These are phyloP conservation scores for Salvia rosmarinus DNA, from an alignment of 257 asterid species.

Conservation along the genomic window DNA sequence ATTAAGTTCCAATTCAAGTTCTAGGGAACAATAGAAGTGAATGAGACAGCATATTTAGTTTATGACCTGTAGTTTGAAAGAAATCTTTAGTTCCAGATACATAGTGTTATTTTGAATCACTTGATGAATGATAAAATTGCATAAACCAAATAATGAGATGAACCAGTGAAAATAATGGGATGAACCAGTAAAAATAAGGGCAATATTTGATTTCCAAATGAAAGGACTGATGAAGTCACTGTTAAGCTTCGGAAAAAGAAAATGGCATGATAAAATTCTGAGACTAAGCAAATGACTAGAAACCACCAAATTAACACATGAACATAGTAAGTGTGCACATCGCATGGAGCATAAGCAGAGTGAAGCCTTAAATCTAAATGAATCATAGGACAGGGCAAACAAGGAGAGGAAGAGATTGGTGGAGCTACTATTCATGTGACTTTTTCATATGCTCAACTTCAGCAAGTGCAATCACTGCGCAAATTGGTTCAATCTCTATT, in stretches of 20 bases:
- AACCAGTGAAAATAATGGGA: not conserved
- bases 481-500: not conserved
- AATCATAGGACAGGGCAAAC: not conserved
- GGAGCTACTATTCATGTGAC: constrained; percentile 14
- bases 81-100: not conserved
- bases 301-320: not conserved
- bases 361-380: not conserved
- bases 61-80: not conserved
- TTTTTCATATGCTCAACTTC: not conserved
- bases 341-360: not conserved
- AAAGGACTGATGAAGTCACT: not conserved
- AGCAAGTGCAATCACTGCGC: not conserved
- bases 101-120: not conserved
- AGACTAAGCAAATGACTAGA: not conserved
- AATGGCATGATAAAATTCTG: not conserved
- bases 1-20: not conserved
- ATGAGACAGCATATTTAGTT: constrained; percentile 9
- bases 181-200: not conserved
- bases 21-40: not conserved
- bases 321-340: not conserved
- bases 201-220: constrained; percentile 13
- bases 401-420: not conserved
- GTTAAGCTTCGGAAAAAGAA: not conserved
- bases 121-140: not conserved
- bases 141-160: constrained; percentile 7